phyloP scores from a whole-genome alignment of 306 rosid genomes.

The Medicago lupulina region DNA sequence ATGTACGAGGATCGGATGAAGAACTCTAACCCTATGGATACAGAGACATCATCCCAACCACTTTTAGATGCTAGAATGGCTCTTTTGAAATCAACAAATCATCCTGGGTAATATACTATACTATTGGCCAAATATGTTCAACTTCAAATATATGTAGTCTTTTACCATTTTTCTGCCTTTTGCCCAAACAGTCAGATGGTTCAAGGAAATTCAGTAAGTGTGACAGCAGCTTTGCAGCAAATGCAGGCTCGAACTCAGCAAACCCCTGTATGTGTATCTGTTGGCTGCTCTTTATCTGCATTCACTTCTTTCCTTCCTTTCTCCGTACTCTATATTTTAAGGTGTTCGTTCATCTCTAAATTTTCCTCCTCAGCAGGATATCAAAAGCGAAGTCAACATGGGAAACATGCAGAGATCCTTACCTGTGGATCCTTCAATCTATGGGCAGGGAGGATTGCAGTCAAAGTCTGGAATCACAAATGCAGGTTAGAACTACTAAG shows the following conservation, averaged over 20 bases:
- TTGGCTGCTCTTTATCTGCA: conserved; percentile 28
- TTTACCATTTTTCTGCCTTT: conserved; percentile 36
- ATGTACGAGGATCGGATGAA: conserved; percentile 92
- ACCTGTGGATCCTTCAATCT: conserved; percentile 86
- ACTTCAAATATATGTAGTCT: conserved; percentile 32
- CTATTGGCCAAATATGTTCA: conserved; percentile 36
- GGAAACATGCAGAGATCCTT: conserved; percentile 75
- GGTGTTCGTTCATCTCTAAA: conserved; percentile 19
- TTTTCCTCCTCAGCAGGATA: conserved; percentile 55
- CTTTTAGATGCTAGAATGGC: conserved; percentile 90
- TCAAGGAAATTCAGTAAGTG: conserved; percentile 82
- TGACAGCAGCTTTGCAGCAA: conserved; percentile 79
- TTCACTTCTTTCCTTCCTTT: conserved; percentile 30
- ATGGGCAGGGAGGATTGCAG: conserved; percentile 83
- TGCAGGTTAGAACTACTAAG: conserved; percentile 58
- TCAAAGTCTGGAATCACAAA: conserved; percentile 82
- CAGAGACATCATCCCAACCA: conserved; percentile 83
- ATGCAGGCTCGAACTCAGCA: conserved; percentile 83
- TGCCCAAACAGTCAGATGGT: conserved; percentile 73
- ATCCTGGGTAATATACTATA: conserved; percentile 66
- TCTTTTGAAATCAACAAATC: conserved; percentile 79
- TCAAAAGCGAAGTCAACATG: conserved; percentile 77
- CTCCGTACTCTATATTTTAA: conserved; percentile 13
- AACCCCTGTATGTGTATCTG: conserved; percentile 56
- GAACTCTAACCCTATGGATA: conserved; percentile 73